A percentile compares a stretch with the other conserved stretches of the same genome.
Conservation (phyloP, 768 basidiomycete genomes). For the Stropharia rugosoannulata region DNA sequence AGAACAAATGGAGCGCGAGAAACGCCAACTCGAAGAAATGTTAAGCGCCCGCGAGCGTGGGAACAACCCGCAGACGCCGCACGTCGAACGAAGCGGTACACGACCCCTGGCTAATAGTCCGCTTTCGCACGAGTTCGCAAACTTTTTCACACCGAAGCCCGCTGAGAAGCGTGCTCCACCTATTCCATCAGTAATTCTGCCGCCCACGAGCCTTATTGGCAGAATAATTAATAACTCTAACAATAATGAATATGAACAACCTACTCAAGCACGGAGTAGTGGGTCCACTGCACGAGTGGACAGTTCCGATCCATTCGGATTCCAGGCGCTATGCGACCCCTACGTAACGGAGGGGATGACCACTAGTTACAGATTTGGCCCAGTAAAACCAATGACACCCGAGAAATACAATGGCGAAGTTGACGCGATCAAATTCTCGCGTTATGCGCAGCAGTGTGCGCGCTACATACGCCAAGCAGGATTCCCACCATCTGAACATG, state of each 20-base stretch:
- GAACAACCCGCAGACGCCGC: too few species aligned
- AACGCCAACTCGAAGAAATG: neutral
- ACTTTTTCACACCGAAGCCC: neutral
- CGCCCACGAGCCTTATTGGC: neutral
- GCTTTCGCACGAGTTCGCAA: neutral
- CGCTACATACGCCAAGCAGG: neutral
- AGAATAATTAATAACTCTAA: neutral
- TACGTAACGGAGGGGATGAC: too few species aligned
- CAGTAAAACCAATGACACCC: constrained; percentile 1
- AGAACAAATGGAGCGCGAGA: neutral
- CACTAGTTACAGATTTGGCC: neutral
- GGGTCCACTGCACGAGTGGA: too few species aligned
- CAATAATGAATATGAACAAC: too few species aligned
- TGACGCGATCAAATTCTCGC: constrained; percentile 4
- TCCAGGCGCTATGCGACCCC: too few species aligned
- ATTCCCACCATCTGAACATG: constrained; percentile 9
- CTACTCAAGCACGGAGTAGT: too few species aligned
- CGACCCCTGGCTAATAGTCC: neutral
- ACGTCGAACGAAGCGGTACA: too few species aligned
- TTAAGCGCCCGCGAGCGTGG: too few species aligned
- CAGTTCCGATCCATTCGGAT: too few species aligned
- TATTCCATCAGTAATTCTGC: neutral
- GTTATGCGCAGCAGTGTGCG: constrained; percentile 2
- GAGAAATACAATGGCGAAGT: constrained; percentile 8
- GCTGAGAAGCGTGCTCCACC: neutral